Evolutionary conservation across 2,329 filamentous ascomycete genomes (phyloP).

Genomic region (Aspergillus ibericus): DNA sequence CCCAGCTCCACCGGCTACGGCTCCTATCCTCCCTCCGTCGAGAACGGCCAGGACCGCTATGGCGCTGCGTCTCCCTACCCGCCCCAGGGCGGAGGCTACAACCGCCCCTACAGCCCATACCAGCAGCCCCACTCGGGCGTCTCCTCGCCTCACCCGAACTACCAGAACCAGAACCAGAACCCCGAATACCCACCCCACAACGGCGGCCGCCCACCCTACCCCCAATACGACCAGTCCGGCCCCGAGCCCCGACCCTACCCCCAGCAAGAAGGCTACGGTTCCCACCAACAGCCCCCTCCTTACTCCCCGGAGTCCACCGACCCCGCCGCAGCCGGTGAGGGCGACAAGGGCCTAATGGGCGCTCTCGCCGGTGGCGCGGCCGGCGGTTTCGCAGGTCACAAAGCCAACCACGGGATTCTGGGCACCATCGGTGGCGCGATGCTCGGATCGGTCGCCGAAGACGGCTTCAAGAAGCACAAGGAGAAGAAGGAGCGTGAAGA

Average conservation of each 20-base stretch:
- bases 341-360: constrained; percentile 47
- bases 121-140: neutral
- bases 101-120: neutral
- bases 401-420: constrained; percentile 48
- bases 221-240: neutral
- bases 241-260: neutral
- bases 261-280: neutral
- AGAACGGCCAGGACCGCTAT: neutral
- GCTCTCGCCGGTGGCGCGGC: constrained; percentile 46
- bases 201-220: neutral
- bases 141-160: neutral
- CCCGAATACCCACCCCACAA: neutral
- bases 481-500: constrained; percentile 21
- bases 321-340: constrained; percentile 22
- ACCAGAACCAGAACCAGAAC: constrained; percentile 3
- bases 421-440: constrained; percentile 49
- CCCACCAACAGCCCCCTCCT: neutral
- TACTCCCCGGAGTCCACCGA: constrained; percentile 2
- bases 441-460: constrained; percentile 46
- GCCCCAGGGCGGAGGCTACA: neutral
- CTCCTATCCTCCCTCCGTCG: neutral
- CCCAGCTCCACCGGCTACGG: neutral
- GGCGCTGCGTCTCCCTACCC: neutral
- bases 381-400: constrained; percentile 46
- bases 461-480: constrained; percentile 45